These are phyloP conservation scores for Colletotrichum sp. DNA, from an alignment of 2,329 filamentous ascomycete species.

Conservation along the genomic window DNA sequence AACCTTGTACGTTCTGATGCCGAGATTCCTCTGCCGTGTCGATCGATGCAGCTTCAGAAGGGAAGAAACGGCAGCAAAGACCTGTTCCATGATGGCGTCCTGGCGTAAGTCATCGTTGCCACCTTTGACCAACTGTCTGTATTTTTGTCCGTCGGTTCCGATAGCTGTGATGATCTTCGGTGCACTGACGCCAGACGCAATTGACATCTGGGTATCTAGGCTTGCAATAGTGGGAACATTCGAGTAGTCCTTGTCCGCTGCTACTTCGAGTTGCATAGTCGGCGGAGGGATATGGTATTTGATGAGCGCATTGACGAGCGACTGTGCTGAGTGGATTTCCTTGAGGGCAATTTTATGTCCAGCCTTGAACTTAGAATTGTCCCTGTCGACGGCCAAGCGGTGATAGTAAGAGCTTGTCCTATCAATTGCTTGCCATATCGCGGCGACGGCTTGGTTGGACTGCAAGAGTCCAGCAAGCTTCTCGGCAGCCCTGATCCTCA, in stretches of 20 bases:
- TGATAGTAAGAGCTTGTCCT: constrained; percentile 74
- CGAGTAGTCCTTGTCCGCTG: constrained; percentile 76
- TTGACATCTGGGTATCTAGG: constrained; percentile 78
- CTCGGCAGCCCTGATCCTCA: constrained; percentile 76
- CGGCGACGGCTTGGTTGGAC: constrained; percentile 53
- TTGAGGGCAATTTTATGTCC: constrained; percentile 69
- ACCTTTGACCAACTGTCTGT: constrained; percentile 93
- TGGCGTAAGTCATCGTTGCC: constrained; percentile 96
- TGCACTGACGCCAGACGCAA: constrained; percentile 89
- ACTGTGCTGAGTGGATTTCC: constrained; percentile 66
- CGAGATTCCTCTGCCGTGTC: constrained; percentile 86
- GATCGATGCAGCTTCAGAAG: constrained; percentile 85
- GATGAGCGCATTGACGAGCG: constrained; percentile 66
- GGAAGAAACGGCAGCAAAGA: constrained; percentile 94
- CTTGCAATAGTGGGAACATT: constrained; percentile 74
- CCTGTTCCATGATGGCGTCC: constrained; percentile 99
- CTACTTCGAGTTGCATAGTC: constrained; percentile 84
- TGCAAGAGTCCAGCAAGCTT: constrained; percentile 68
- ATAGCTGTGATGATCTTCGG: constrained; percentile 91
- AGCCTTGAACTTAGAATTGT: constrained; percentile 69
- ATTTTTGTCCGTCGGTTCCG: constrained; percentile 77
- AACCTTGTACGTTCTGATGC: constrained; percentile 96
- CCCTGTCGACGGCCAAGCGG: constrained; percentile 67
- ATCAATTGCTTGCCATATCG: constrained; percentile 75
- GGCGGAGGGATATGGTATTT: constrained; percentile 81